Conservation (phyloP, 768 basidiomycete species). For the Russula brevipes region DNA sequence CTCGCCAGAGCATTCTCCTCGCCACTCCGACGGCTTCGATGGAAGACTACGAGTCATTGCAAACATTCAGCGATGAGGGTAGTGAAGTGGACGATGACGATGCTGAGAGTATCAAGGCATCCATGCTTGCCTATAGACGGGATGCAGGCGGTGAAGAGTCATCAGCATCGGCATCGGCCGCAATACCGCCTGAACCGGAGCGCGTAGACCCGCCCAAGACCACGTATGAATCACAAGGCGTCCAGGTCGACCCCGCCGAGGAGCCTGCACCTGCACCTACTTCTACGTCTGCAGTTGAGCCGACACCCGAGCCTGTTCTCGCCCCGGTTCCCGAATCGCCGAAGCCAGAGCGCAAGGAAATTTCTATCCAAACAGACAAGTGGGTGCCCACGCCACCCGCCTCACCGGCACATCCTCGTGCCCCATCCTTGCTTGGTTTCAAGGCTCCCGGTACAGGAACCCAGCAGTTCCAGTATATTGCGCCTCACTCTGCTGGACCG, state of each 20-base stretch:
- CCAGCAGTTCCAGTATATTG: conserved; percentile 65
- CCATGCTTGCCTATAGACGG: conserved; percentile 36
- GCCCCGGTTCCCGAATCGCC: conserved; percentile 33
- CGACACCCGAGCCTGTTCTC: conserved; percentile 27
- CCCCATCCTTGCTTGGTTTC: conserved; percentile 32
- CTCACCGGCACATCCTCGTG: conserved; percentile 33
- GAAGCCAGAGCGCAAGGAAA: conserved; percentile 66
- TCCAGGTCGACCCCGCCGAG: conserved; percentile 33
- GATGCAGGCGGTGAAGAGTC: conserved; percentile 17
- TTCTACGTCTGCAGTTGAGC: background rate
- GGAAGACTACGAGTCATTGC: conserved; percentile 26
- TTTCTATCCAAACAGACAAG: conserved; percentile 74
- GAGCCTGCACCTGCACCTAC: conserved; percentile 15
- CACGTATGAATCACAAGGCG: conserved; percentile 50
- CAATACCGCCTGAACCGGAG: conserved; percentile 14
- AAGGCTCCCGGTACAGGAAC: conserved; percentile 55
- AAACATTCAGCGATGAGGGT: conserved; percentile 51
- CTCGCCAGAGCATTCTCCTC: conserved; percentile 56
- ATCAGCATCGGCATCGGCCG: background rate
- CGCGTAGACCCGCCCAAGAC: conserved; percentile 28
- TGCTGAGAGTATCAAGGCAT: conserved; percentile 69
- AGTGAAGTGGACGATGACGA: conserved; percentile 53
- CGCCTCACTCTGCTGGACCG: conserved; percentile 41
- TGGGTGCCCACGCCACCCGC: conserved; percentile 46
- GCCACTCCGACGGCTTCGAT: conserved; percentile 60